Base-by-base conservation (phyloP, 2,329 filamentous ascomycete genomes). In the Piedraia hortae region DNA sequence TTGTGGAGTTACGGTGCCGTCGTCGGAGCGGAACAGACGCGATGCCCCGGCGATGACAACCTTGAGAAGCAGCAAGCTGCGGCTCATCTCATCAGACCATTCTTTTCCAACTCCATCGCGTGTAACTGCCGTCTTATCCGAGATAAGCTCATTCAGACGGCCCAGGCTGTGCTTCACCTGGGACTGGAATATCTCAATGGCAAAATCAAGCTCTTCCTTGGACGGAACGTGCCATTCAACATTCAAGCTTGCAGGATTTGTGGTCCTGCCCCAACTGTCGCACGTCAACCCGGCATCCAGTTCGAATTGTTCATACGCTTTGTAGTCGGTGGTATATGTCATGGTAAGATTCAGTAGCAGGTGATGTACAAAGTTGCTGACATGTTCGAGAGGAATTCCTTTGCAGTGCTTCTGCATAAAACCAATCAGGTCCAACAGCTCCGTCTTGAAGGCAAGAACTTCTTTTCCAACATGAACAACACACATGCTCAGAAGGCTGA, bases 391-490 rank as follows among this genome's bases (percentile, higher is more conserved):
- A 0, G 85, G 78, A 27, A 91, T 68, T 11, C 85, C 85, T 34
- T 74, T 70, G 46, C 85, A 97, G 38, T 77, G 82, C 35, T 85
- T 65, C 44, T 97, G 85, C 82, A 97, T 93, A 47, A 82, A 93
- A 24, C 72, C 57, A 7, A 82, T 78, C 42, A 97, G 82, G 29
- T 77, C 72, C 31, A 90, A 74, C 2, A 97, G 60, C 21, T 93
- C 73, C 22, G 75, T 56, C 45, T 78, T 77, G 54, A 89, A 88
- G 28, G 71, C 70, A 28, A 97, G 56, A 8, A 93, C 74, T 33
- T 85, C 74, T 31, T 69, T 65, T 15, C 85, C 85, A 20, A 97
- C 78, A 37, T 97, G 85, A 3, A 97, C 85, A 11, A 91, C 77
- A 27, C 77, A 85, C 82, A 97, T 97, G 41, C 80, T 89, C 4